phyloP scores from a whole-genome alignment of 2,329 filamentous ascomycete species.

The Fusarium burgessii region DNA sequence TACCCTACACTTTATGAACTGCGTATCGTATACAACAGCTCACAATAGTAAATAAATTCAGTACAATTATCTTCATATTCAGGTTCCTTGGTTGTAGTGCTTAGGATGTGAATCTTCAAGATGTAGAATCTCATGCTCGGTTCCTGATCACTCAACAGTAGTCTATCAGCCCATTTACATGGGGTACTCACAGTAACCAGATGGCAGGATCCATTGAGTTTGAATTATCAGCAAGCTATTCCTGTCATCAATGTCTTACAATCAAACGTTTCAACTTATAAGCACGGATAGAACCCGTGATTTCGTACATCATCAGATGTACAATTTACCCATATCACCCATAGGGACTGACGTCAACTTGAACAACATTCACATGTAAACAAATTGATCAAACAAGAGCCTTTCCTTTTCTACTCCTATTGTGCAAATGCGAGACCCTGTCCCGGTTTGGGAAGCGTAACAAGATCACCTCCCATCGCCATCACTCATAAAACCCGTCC shows the following conservation, averaged over 20 bases:
- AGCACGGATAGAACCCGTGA: not conserved
- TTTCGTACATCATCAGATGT: not conserved
- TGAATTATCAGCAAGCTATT: not conserved
- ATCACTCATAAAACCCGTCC: slow-evolving; percentile 44
- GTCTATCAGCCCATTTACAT: not conserved
- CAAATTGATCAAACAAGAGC: slow-evolving; percentile 49
- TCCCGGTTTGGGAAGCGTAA: slow-evolving; percentile 48
- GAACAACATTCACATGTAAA: slow-evolving; percentile 12
- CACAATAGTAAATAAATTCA: too few relatives aligned
- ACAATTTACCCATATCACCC: not conserved
- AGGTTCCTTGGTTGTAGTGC: fast-evolving
- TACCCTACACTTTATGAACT: slow-evolving; percentile 28
- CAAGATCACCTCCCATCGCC: slow-evolving; percentile 47
- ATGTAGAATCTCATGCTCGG: not conserved
- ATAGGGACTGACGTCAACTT: not conserved
- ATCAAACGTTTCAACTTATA: not conserved
- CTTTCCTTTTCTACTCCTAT: slow-evolving; percentile 54
- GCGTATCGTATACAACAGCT: not conserved
- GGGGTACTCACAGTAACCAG: not conserved
- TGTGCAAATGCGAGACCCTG: slow-evolving; percentile 52
- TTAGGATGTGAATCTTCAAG: not conserved
- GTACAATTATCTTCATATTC: too few relatives aligned
- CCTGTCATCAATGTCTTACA: too few relatives aligned
- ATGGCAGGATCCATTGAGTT: not conserved
- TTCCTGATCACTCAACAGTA: not conserved